Percentiles rank a stretch among this genome's conserved stretches.
These are phyloP conservation scores for Sisymbrium irio DNA, from an alignment of 345 rosid species.

Conservation along the genomic window DNA sequence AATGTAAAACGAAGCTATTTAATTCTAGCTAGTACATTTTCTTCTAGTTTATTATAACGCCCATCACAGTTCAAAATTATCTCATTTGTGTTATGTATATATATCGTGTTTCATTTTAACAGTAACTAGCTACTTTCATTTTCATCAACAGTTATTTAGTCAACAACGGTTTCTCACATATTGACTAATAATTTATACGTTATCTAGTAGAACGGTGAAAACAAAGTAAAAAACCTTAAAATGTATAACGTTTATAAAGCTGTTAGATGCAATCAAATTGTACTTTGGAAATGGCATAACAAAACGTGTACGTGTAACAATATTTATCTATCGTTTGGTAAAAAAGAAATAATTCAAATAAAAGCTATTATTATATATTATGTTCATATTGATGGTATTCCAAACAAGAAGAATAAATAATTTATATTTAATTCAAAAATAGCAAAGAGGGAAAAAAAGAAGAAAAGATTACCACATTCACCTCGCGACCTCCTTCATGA, in stretches of 20 bases:
- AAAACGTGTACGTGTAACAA: neutral
- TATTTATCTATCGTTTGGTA: neutral
- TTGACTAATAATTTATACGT: neutral
- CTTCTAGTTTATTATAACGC: too few relatives aligned
- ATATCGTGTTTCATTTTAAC: neutral
- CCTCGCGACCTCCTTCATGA: conserved; percentile 74
- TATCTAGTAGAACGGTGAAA: neutral
- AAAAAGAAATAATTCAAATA: neutral
- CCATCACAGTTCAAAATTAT: too few relatives aligned
- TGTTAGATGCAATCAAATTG: neutral
- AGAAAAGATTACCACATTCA: conserved; percentile 50
- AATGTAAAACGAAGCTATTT: too few relatives aligned
- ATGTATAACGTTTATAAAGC: neutral
- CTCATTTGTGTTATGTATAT: neutral
- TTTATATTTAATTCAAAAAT: neutral
- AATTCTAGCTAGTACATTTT: too few relatives aligned
- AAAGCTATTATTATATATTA: neutral
- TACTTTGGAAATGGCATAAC: neutral
- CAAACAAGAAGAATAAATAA: neutral
- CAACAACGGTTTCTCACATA: neutral
- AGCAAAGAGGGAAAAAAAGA: conserved; percentile 9
- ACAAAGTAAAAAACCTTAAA: neutral
- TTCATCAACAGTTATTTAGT: neutral
- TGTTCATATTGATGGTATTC: neutral
- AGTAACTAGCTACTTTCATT: neutral